Conservation (phyloP, 306 rosid genomes). For the Sesbania bispinosa region DNA sequence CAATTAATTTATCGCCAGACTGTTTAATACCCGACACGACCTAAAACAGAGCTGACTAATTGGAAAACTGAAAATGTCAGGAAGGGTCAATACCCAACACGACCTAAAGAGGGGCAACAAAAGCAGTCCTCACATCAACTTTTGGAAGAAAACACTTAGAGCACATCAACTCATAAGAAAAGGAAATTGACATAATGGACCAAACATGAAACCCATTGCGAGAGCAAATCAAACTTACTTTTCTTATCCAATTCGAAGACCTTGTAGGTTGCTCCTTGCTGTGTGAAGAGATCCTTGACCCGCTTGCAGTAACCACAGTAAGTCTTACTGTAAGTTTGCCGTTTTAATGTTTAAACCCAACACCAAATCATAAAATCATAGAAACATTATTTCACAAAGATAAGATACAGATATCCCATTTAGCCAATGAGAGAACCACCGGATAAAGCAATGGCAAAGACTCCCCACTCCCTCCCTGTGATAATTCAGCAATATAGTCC, state of each 20-base stretch:
- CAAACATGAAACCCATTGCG: not conserved
- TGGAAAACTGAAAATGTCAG: not conserved
- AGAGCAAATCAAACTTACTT: slow-evolving; percentile 36
- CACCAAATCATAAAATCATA: too few species aligned
- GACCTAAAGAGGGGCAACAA: not conserved
- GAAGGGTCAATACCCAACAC: not conserved
- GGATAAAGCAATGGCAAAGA: too few species aligned
- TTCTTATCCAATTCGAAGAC: slow-evolving; percentile 66
- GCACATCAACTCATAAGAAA: not conserved
- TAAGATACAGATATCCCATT: too few species aligned
- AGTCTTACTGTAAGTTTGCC: slow-evolving; percentile 93
- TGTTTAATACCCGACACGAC: too few species aligned
- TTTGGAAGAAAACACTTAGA: not conserved
- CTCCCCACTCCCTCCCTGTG: too few species aligned
- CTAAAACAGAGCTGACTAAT: not conserved
- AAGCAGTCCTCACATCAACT: not conserved
- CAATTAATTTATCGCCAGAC: too few species aligned
- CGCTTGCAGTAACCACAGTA: slow-evolving; percentile 77
- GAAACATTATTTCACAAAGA: too few species aligned
- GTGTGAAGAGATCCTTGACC: slow-evolving; percentile 59
- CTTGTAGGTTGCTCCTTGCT: slow-evolving; percentile 59
- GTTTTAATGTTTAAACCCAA: too few species aligned
- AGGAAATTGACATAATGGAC: not conserved
- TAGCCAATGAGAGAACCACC: too few species aligned
- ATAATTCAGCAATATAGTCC: too few species aligned